Evolutionary conservation across 2,329 filamentous ascomycete species (phyloP).

Genomic region (Penicillium polonicum): DNA sequence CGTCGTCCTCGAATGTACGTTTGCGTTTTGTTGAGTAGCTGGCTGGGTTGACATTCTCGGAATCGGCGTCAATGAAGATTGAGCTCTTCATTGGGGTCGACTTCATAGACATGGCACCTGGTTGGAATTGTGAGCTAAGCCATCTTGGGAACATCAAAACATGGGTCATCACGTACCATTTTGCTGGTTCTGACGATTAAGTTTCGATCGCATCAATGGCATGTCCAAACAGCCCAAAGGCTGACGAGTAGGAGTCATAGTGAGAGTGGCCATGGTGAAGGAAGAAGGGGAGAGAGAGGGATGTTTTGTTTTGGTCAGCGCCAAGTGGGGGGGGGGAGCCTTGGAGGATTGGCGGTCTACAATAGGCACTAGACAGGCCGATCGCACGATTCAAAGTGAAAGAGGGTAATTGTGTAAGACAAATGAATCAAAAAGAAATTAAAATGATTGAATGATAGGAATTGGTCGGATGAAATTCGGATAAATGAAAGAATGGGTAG

Average conservation of each 20-base stretch:
- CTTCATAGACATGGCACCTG: slow-evolving; percentile 8
- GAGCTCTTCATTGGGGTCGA: slow-evolving; percentile 18
- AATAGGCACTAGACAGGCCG: slow-evolving; percentile 7
- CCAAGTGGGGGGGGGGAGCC: slow-evolving; percentile 31
- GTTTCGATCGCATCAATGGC: slow-evolving; percentile 32
- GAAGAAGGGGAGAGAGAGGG: slow-evolving; percentile 1
- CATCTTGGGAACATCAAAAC: neutral
- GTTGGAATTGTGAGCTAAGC: slow-evolving; percentile 10
- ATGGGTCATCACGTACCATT: slow-evolving; percentile 27
- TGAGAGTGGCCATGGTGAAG: slow-evolving; percentile 35
- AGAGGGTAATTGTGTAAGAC: neutral
- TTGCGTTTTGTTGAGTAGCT: slow-evolving; percentile 51
- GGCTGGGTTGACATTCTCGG: slow-evolving; percentile 59
- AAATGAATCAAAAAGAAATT: neutral
- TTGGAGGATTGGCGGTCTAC: slow-evolving; percentile 22
- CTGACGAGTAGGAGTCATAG: slow-evolving; percentile 37
- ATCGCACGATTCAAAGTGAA: slow-evolving; percentile 3
- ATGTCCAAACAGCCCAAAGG: slow-evolving; percentile 39
- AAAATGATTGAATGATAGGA: slow-evolving; percentile 5
- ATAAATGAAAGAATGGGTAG: slow-evolving; percentile 10
- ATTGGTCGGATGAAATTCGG: neutral
- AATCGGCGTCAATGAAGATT: slow-evolving; percentile 23
- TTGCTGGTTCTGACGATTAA: slow-evolving; percentile 36
- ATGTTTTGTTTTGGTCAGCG: slow-evolving; percentile 28
- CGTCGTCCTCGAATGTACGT: slow-evolving; percentile 35